Percentiles rank a stretch among this genome's conserved stretches.
phyloP scores from a whole-genome alignment of 805 yeast genomes.

The Ogataea minuta region DNA sequence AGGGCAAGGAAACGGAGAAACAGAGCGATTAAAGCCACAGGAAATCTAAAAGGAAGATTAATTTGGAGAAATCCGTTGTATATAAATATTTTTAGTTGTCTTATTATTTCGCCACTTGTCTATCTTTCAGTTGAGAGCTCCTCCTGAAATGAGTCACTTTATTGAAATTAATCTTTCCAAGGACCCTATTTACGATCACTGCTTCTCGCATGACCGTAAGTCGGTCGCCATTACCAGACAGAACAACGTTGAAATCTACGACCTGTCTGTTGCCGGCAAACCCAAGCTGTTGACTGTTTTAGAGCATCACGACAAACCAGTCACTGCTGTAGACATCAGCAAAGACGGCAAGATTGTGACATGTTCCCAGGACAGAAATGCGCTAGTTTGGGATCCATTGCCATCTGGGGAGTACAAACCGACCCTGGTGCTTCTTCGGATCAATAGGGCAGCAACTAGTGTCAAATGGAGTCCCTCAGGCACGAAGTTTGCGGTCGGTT shows the following conservation, averaged over 20 bases:
- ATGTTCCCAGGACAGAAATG: slow-evolving; percentile 96
- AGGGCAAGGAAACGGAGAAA: background rate
- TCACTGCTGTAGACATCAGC: slow-evolving; percentile 92
- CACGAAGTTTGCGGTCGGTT: slow-evolving; percentile 94
- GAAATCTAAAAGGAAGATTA: too few species aligned
- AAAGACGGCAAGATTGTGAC: slow-evolving; percentile 88
- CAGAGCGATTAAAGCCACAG: background rate
- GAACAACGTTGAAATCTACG: slow-evolving; percentile 71
- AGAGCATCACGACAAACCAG: slow-evolving; percentile 86
- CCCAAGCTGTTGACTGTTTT: slow-evolving; percentile 67
- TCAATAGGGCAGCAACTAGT: slow-evolving; percentile 91
- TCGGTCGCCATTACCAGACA: slow-evolving; percentile 80
- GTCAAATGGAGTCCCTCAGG: slow-evolving; percentile 96
- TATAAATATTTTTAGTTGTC: background rate
- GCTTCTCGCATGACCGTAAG: slow-evolving; percentile 66
- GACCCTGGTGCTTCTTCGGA: slow-evolving; percentile 86
- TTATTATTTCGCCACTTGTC: slow-evolving; percentile 7
- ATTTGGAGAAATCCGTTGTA: too few species aligned
- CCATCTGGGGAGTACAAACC: slow-evolving; percentile 67
- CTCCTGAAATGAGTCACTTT: slow-evolving; percentile 33
- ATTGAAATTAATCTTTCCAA: slow-evolving; percentile 66
- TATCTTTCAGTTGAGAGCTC: slow-evolving; percentile 34
- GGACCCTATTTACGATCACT: slow-evolving; percentile 87
- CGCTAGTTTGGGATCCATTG: slow-evolving; percentile 89
- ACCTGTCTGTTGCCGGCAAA: slow-evolving; percentile 45